Conservation (phyloP, 768 basidiomycete species). For the Suillus bovinus region DNA sequence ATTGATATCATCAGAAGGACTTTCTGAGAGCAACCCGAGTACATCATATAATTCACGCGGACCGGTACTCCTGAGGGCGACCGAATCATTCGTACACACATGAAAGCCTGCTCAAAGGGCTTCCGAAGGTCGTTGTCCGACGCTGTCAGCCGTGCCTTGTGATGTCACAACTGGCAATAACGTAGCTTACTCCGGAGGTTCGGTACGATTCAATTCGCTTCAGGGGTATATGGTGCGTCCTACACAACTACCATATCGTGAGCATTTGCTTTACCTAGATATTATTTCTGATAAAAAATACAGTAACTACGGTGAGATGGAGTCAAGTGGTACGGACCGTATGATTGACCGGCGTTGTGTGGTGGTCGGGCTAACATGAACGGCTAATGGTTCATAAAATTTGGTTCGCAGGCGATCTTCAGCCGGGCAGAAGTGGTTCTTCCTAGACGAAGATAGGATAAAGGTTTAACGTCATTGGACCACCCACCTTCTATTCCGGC, state of each 20-base stretch:
- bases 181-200: not conserved
- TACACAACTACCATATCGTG: not conserved
- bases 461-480: not conserved
- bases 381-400: constrained; percentile 2
- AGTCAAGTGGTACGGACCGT: not conserved
- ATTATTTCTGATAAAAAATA: not conserved
- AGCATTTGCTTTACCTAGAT: not conserved
- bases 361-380: not conserved
- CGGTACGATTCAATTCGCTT: not conserved
- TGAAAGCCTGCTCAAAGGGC: not conserved
- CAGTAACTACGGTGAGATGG: not conserved
- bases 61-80: not conserved
- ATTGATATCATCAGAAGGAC: not conserved
- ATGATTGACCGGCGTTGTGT: not conserved
- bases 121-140: not conserved
- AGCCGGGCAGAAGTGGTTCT: constrained; percentile 1
- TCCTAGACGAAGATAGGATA: constrained; percentile 1
- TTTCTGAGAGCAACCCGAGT: not conserved
- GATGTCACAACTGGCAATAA: not conserved
- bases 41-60: not conserved
- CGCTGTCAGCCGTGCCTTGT: constrained; percentile 2
- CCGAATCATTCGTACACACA: constrained; percentile 1
- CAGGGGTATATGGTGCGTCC: not conserved
- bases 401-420: not conserved
- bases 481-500: not conserved